These are phyloP conservation scores for Pyricularia pennisetigena DNA, from an alignment of 2,329 filamentous ascomycete genomes.

Conservation along the genomic window DNA sequence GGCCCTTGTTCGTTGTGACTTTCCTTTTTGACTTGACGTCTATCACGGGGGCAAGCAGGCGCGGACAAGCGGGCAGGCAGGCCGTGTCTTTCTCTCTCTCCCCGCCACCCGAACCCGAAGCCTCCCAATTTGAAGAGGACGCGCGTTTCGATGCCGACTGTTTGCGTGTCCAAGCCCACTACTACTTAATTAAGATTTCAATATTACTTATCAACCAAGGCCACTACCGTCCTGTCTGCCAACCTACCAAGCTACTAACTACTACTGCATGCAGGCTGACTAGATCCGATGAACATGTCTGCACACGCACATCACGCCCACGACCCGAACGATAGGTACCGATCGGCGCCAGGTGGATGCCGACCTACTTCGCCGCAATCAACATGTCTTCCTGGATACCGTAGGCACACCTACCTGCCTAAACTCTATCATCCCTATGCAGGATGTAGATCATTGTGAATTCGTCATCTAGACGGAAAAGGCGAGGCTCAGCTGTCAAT, in stretches of 20 bases:
- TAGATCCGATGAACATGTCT: background rate
- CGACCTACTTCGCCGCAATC: background rate
- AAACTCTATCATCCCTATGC: too few species aligned
- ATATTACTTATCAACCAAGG: background rate
- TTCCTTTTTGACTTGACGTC: too few species aligned
- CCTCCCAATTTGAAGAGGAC: background rate
- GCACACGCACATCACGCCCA: background rate
- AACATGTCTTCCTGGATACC: background rate
- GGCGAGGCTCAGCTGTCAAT: background rate
- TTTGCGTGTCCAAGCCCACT: background rate
- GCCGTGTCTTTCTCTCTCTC: background rate
- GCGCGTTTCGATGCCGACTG: background rate
- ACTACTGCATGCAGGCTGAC: background rate
- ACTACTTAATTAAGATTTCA: background rate
- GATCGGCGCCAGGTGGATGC: background rate
- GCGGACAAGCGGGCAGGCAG: too few species aligned
- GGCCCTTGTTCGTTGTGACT: background rate
- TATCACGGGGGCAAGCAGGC: too few species aligned
- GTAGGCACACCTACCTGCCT: too few species aligned
- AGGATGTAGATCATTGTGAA: background rate
- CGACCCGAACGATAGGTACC: background rate
- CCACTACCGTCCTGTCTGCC: background rate
- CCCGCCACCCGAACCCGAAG: background rate
- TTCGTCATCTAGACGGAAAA: background rate
- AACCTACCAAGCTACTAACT: background rate